These are phyloP conservation scores for Ophiostoma australiae DNA, from an alignment of 2,329 filamentous ascomycete genomes.

Conservation along the genomic window DNA sequence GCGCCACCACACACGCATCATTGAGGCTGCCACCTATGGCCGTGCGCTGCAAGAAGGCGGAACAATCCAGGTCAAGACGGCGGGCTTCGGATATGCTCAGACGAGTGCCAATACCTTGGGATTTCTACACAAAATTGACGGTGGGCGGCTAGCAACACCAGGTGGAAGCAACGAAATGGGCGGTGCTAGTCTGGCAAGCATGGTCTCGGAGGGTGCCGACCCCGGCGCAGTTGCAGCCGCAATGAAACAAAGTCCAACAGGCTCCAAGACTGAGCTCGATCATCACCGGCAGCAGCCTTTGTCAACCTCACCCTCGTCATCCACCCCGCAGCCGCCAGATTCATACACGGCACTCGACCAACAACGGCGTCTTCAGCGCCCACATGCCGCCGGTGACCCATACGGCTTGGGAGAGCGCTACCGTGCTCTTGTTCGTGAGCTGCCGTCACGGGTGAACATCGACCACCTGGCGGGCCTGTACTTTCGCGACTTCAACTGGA, in stretches of 20 bases:
- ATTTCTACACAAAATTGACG: slow-evolving; percentile 52
- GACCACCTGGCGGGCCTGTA: slow-evolving; percentile 44
- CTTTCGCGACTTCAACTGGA: slow-evolving; percentile 55
- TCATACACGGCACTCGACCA: slow-evolving; percentile 19
- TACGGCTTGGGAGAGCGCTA: slow-evolving; percentile 36
- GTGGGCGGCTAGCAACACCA: slow-evolving; percentile 28
- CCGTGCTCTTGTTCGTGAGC: slow-evolving; percentile 52
- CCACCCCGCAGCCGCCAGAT: neutral
- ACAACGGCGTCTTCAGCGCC: slow-evolving; percentile 17
- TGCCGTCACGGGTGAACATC: slow-evolving; percentile 51
- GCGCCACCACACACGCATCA: slow-evolving; percentile 31
- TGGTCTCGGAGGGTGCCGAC: neutral
- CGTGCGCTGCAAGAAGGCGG: slow-evolving; percentile 30
- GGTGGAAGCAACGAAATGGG: slow-evolving; percentile 16
- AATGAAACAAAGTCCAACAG: neutral
- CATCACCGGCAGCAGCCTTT: neutral
- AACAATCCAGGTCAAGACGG: slow-evolving; percentile 41
- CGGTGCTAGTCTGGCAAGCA: neutral
- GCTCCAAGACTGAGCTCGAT: too few species aligned
- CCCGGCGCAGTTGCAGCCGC: neutral
- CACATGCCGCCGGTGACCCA: slow-evolving; percentile 47
- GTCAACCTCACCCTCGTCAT: neutral
- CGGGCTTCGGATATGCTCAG: slow-evolving; percentile 52
- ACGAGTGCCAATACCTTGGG: slow-evolving; percentile 49
- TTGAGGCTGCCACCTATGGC: slow-evolving; percentile 26